Conservation (phyloP, 768 basidiomycete species). For the Pisolithus orientalis region DNA sequence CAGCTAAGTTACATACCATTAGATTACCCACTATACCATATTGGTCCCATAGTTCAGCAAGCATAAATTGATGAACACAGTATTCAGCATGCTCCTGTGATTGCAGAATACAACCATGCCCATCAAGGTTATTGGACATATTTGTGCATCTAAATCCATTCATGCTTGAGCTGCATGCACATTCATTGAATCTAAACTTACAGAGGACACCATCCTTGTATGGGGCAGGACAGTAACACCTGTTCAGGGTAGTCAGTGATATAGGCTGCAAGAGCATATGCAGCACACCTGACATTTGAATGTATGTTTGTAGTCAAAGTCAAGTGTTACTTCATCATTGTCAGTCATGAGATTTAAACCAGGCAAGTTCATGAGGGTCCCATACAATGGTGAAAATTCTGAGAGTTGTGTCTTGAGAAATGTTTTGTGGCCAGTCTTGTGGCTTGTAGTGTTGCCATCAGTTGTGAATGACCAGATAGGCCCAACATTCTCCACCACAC, state of each 20-base stretch:
- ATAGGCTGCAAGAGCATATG: constrained; percentile 31
- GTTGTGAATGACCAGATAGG: too few relatives aligned
- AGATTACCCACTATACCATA: neutral
- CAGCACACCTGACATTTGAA: constrained; percentile 6
- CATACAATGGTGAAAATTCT: too few relatives aligned
- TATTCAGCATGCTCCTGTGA: neutral
- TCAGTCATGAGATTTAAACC: neutral
- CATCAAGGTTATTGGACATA: neutral
- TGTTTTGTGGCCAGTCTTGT: too few relatives aligned
- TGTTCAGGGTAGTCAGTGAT: constrained; percentile 40
- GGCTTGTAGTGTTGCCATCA: too few relatives aligned
- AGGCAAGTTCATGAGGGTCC: too few relatives aligned
- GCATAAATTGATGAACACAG: neutral
- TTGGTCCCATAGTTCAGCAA: neutral
- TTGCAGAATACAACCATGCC: neutral
- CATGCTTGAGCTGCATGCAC: too few relatives aligned
- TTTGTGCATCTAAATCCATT: neutral
- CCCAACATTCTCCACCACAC: too few relatives aligned
- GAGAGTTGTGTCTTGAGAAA: too few relatives aligned
- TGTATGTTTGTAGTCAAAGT: neutral
- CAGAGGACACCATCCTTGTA: constrained; percentile 18
- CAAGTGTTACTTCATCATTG: neutral
- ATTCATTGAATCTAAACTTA: neutral
- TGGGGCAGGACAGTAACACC: constrained; percentile 24
- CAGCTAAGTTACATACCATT: neutral